Conservation (phyloP, 345 rosid species). For the Gossypium rotundifolium region DNA sequence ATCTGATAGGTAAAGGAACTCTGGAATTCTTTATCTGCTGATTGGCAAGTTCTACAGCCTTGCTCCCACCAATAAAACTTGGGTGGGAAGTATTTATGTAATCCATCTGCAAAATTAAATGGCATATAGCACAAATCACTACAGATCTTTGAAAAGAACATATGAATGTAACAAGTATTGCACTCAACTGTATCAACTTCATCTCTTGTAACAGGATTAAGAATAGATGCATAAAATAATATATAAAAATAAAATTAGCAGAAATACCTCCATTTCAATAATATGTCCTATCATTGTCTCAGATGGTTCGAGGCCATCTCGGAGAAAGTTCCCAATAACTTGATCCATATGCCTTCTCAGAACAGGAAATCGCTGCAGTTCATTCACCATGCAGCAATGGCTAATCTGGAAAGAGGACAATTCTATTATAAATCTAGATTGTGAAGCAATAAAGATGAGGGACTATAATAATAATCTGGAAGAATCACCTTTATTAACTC, state of each 20-base stretch:
- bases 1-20: slow-evolving; percentile 48
- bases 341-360: slow-evolving; percentile 90
- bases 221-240: background rate
- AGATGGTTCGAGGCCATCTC: slow-evolving; percentile 85
- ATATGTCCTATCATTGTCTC: slow-evolving; percentile 88
- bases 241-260: background rate
- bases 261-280: slow-evolving; percentile 82
- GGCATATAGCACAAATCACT: background rate
- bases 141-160: background rate
- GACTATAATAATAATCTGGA: background rate
- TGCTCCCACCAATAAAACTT: slow-evolving; percentile 85
- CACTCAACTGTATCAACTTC: background rate
- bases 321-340: slow-evolving; percentile 75
- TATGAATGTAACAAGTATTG: background rate
- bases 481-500: slow-evolving; percentile 69
- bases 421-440: background rate
- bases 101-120: slow-evolving; percentile 65
- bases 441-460: background rate
- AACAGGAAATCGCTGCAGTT: slow-evolving; percentile 74
- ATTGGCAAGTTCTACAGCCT: slow-evolving; percentile 69
- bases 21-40: slow-evolving; percentile 70
- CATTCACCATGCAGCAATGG: slow-evolving; percentile 68
- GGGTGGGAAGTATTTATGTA: slow-evolving; percentile 93
- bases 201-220: background rate
- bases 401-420: slow-evolving; percentile 58